phyloP scores from a whole-genome alignment of 2,329 filamentous ascomycete species.

The Curvularia verruculosa region DNA sequence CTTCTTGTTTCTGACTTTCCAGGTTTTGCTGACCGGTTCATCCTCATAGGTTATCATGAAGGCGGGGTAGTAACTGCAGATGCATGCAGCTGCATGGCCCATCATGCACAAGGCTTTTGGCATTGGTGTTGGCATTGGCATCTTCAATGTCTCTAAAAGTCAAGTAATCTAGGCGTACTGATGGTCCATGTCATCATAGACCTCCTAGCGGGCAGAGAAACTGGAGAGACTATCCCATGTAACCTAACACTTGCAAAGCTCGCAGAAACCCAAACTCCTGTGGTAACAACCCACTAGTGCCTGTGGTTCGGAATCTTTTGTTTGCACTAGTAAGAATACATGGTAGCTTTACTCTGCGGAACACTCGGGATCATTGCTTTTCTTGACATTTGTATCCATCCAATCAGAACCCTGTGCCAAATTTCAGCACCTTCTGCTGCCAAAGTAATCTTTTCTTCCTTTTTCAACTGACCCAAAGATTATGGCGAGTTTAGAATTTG shows the following conservation, averaged over 20 bases:
- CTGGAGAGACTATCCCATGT: background rate
- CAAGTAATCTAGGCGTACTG: background rate
- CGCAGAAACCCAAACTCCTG: background rate
- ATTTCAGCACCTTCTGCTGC: background rate
- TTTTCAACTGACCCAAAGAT: no score
- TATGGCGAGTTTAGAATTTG: background rate
- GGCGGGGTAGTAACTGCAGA: conserved; percentile 2
- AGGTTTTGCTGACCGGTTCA: background rate
- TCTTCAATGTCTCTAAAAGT: background rate
- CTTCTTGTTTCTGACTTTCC: background rate
- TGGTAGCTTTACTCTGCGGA: background rate
- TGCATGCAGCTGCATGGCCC: background rate
- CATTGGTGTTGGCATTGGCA: no score
- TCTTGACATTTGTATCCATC: background rate
- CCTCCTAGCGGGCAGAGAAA: background rate
- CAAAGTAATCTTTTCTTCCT: background rate
- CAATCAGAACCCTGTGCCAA: background rate
- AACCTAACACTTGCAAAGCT: background rate
- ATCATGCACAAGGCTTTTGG: background rate
- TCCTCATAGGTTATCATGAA: background rate
- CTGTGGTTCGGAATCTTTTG: no score
- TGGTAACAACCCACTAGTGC: no score
- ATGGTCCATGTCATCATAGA: background rate
- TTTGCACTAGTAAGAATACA: background rate
- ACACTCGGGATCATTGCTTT: background rate